Evolutionary conservation across 176 grass and related monocot species (phyloP).

Genomic region (Oryza brachyantha): DNA sequence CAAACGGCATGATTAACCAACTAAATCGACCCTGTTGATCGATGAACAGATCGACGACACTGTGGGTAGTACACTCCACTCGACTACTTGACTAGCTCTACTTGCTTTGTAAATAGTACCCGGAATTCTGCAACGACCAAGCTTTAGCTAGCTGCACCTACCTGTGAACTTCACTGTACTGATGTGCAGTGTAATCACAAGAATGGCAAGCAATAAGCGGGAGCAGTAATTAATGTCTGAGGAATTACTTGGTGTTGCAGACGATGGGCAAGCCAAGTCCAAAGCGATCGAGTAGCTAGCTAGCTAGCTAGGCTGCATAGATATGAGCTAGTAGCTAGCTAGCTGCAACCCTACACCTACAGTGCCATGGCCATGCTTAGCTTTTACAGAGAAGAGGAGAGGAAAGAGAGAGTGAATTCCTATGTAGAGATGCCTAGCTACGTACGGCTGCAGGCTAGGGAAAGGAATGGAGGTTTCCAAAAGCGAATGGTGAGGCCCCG

Average conservation of each 20-base stretch:
- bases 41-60: too few relatives aligned
- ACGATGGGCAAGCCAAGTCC: constrained; percentile 25
- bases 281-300: constrained; percentile 24
- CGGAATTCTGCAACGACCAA: constrained; percentile 12
- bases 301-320: constrained; percentile 18
- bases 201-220: constrained; percentile 24
- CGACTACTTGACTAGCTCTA: constrained; percentile 18
- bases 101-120: not conserved
- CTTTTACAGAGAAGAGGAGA: not conserved
- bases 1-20: too few relatives aligned
- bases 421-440: constrained; percentile 41
- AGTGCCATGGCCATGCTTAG: constrained; percentile 29
- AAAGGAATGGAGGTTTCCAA: constrained; percentile 75
- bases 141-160: constrained; percentile 29
- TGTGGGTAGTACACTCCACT: not conserved
- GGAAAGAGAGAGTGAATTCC: constrained; percentile 18
- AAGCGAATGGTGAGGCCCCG: constrained; percentile 52
- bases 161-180: constrained; percentile 37
- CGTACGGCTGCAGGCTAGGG: constrained; percentile 23
- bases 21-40: too few relatives aligned
- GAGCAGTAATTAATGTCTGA: too few relatives aligned
- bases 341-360: not conserved
- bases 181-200: not conserved
- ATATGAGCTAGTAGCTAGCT: not conserved
- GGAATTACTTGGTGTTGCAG: constrained; percentile 1